Evolutionary conservation across 1,139 yeast genomes (phyloP).

Genomic region (Kodamaea sp.): DNA sequence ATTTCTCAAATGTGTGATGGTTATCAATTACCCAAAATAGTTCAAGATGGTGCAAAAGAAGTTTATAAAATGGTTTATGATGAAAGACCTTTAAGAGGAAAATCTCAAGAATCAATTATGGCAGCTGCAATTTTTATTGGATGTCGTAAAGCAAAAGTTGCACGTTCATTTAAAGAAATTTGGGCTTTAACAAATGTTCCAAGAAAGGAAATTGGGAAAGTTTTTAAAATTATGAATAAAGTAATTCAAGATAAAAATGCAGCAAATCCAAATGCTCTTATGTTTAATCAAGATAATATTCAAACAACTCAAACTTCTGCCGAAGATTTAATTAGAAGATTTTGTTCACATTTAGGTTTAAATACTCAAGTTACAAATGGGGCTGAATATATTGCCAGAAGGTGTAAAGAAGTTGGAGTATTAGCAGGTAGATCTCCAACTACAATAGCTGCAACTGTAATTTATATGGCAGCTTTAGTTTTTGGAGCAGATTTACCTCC

Average conservation of each 20-base stretch:
- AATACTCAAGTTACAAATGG: conserved; percentile 84
- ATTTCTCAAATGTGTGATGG: conserved; percentile 98
- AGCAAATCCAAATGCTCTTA: conserved; percentile 39
- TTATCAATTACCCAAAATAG: conserved; percentile 88
- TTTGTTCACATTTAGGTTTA: conserved; percentile 91
- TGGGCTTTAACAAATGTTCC: conserved; percentile 95
- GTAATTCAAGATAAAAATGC: conserved; percentile 67
- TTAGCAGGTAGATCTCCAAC: conserved; percentile 97
- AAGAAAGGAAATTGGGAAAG: conserved; percentile 88
- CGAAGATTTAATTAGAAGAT: conserved; percentile 91
- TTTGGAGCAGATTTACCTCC: conserved; percentile 73
- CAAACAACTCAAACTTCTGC: conserved; percentile 89
- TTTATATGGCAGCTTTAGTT: conserved; percentile 84
- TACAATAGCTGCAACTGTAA: conserved; percentile 96
- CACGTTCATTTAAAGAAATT: conserved; percentile 92
- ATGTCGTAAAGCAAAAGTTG: conserved; percentile 90
- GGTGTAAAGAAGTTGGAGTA: conserved; percentile 87
- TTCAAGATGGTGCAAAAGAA: conserved; percentile 96
- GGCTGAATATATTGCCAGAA: conserved; percentile 87
- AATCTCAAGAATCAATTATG: conserved; percentile 91
- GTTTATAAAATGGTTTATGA: conserved; percentile 91
- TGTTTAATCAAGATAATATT: conserved; percentile 50
- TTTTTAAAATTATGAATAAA: conserved; percentile 75
- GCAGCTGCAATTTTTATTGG: conserved; percentile 96
- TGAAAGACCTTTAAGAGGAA: conserved; percentile 82